These are phyloP conservation scores for Tuber melanosporum DNA, from an alignment of 495 filamentous ascomycete species.

Conservation along the genomic window DNA sequence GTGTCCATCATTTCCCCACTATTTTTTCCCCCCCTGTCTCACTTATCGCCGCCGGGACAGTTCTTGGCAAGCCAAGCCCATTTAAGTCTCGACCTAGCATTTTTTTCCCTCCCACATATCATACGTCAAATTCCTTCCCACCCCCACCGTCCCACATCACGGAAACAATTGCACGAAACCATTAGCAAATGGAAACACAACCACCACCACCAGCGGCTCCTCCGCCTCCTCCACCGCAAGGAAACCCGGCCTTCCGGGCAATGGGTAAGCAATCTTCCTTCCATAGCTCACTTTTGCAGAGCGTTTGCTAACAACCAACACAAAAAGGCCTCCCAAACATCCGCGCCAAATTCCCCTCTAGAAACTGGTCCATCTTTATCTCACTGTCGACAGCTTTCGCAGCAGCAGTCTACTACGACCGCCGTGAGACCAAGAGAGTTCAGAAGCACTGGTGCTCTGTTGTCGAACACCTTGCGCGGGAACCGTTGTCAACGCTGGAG, in stretches of 20 bases:
- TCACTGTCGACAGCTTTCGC: constrained; percentile 69
- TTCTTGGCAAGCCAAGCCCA: constrained; percentile 4
- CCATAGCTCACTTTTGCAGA: background rate
- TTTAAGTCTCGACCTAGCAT: background rate
- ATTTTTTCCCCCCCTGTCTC: background rate
- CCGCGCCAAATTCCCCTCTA: constrained; percentile 78
- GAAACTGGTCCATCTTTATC: constrained; percentile 96
- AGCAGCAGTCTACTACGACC: constrained; percentile 77
- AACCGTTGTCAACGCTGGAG: constrained; percentile 59
- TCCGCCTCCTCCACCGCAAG: constrained; percentile 10
- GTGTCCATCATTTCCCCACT: background rate
- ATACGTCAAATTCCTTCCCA: background rate
- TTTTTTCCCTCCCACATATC: background rate
- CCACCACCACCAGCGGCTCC: constrained; percentile 8
- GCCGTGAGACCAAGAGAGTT: constrained; percentile 71
- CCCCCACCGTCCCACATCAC: background rate
- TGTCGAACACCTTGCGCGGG: constrained; percentile 78
- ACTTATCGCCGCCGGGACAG: background rate
- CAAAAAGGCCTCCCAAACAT: constrained; percentile 65
- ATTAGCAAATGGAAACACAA: constrained; percentile 2
- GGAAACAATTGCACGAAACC: background rate
- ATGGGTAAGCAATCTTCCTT: constrained; percentile 16
- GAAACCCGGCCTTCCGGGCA: constrained; percentile 34
- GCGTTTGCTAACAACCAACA: constrained; percentile 11
- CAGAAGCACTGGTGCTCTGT: constrained; percentile 80